phyloP scores from a whole-genome alignment of 352 stramenopile genomes.

The Phytopythium ostracodes region DNA sequence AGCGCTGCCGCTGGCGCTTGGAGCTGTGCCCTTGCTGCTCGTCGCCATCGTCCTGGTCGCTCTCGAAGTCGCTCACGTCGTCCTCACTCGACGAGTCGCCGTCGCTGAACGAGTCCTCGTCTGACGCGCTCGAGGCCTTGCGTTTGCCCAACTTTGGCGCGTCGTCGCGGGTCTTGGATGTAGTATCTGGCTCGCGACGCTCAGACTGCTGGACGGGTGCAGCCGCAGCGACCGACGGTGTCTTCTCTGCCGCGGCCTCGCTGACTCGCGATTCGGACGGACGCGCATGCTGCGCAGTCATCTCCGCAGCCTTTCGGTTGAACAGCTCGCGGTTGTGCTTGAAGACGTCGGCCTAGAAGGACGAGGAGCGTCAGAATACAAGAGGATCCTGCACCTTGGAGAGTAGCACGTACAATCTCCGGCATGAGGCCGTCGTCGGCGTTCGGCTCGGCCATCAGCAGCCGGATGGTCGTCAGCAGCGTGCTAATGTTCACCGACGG shows the following conservation, averaged over 20 bases:
- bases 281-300: constrained; percentile 51
- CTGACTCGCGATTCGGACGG: constrained; percentile 7
- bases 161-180: neutral
- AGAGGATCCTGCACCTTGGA: too few species aligned
- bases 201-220: neutral
- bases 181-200: neutral
- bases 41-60: constrained; percentile 9
- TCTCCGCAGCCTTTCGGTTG: constrained; percentile 53
- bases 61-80: constrained; percentile 11
- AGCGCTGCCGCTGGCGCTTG: constrained; percentile 11
- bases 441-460: constrained; percentile 90
- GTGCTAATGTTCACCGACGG: constrained; percentile 91
- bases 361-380: neutral
- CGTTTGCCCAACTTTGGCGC: neutral
- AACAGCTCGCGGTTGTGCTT: constrained; percentile 78
- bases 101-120: constrained; percentile 43
- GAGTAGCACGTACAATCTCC: constrained; percentile 57
- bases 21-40: constrained; percentile 3
- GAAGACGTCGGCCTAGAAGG: constrained; percentile 62
- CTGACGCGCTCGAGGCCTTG: constrained; percentile 11
- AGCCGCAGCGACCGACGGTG: neutral
- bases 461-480: constrained; percentile 85
- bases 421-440: constrained; percentile 89
- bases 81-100: constrained; percentile 39
- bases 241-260: neutral